phyloP scores from a whole-genome alignment of 2,329 filamentous ascomycete species.

The Xylariales sp. region DNA sequence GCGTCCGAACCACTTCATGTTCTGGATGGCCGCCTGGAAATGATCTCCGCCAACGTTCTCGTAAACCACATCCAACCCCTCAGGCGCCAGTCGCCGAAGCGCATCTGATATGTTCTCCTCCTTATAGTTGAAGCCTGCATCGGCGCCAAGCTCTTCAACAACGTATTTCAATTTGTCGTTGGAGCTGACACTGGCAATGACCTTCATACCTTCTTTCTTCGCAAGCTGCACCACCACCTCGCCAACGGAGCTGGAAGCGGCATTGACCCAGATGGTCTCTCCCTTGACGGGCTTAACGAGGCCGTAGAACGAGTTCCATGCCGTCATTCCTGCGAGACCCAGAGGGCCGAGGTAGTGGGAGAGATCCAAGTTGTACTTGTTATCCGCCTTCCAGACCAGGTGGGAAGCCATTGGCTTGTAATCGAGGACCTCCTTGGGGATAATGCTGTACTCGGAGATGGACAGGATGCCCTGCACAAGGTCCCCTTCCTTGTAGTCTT shows the following conservation, averaged over 20 bases:
- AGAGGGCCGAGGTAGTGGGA: slow-evolving; percentile 4
- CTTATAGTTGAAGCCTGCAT: slow-evolving; percentile 5
- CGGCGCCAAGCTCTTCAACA: slow-evolving; percentile 2
- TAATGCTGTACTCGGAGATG: slow-evolving; percentile 2
- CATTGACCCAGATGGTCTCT: slow-evolving; percentile 6
- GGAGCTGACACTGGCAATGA: slow-evolving; percentile 5
- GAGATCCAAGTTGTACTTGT: slow-evolving; percentile 5
- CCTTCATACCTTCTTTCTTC: slow-evolving; percentile 5
- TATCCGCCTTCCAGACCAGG: slow-evolving; percentile 6
- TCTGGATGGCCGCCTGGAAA: slow-evolving; percentile 5
- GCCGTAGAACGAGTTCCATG: slow-evolving; percentile 7
- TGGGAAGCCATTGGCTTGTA: slow-evolving; percentile 1
- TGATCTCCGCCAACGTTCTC: slow-evolving; percentile 5
- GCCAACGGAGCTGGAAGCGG: slow-evolving; percentile 3
- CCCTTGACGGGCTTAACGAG: slow-evolving; percentile 5
- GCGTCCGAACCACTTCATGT: slow-evolving; percentile 5
- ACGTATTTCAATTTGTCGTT: slow-evolving; percentile 5
- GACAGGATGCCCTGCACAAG: slow-evolving; percentile 3
- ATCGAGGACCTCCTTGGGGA: slow-evolving; percentile 5
- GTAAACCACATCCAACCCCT: slow-evolving; percentile 5
- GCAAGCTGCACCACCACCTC: slow-evolving; percentile 5
- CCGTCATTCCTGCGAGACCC: slow-evolving; percentile 3
- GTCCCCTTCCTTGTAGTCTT: slow-evolving; percentile 2
- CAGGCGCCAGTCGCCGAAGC: slow-evolving; percentile 2
- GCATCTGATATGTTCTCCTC: slow-evolving; percentile 1